Conservation (phyloP, 202 grass and related monocot species). For the Hordeum pubiflorum region DNA sequence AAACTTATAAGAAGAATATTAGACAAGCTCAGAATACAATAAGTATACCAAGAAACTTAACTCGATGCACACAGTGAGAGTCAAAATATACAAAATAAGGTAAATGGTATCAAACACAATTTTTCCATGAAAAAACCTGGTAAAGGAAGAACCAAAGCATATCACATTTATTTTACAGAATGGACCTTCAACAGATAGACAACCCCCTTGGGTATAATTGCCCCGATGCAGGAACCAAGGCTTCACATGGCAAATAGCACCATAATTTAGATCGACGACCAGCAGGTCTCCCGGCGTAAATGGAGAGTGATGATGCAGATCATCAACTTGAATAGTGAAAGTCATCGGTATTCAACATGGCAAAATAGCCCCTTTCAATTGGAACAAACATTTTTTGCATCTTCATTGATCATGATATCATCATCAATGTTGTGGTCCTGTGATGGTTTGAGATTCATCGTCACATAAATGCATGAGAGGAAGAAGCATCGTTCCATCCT, state of each 20-base stretch:
- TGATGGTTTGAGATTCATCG: not conserved
- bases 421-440: not conserved
- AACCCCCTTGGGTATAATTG: not conserved
- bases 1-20: no score
- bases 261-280: no score
- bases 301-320: not conserved
- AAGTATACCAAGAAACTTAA: no score
- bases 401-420: not conserved
- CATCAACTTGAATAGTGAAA: not conserved
- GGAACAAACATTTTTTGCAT: not conserved
- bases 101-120: not conserved
- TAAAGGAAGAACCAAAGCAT: not conserved
- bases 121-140: not conserved
- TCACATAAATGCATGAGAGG: not conserved
- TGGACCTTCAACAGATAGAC: not conserved
- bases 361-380: not conserved
- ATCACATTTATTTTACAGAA: not conserved
- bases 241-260: not conserved
- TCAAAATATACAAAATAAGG: no score
- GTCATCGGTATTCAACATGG: not conserved
- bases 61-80: no score
- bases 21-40: no score
- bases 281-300: not conserved
- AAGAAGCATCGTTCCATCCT: not conserved
- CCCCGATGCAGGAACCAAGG: not conserved